phyloP scores from a whole-genome alignment of 495 filamentous ascomycete species.

The Penicillium macrosclerotiorum region DNA sequence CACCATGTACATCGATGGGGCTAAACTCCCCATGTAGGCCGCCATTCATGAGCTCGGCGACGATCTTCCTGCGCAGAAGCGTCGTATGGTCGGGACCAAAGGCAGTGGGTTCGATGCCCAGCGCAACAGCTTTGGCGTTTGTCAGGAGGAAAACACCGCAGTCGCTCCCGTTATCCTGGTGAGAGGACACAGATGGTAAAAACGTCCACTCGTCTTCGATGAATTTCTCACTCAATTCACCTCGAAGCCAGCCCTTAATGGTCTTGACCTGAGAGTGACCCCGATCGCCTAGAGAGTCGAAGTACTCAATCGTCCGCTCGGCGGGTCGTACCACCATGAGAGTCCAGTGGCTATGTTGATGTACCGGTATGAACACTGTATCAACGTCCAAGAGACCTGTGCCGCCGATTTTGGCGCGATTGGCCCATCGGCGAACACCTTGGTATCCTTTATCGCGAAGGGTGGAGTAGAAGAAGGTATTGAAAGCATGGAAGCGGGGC shows the following conservation, averaged over 20 bases:
- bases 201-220: slow-evolving; percentile 61
- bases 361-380: slow-evolving; percentile 62
- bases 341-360: slow-evolving; percentile 53
- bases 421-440: slow-evolving; percentile 51
- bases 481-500: slow-evolving; percentile 69
- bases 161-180: slow-evolving; percentile 70
- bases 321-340: slow-evolving; percentile 67
- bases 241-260: slow-evolving; percentile 55
- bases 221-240: slow-evolving; percentile 56
- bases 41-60: slow-evolving; percentile 66
- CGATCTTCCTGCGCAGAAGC: slow-evolving; percentile 60
- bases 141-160: slow-evolving; percentile 80
- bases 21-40: slow-evolving; percentile 54
- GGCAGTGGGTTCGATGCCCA: slow-evolving; percentile 60
- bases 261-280: slow-evolving; percentile 31
- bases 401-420: slow-evolving; percentile 55
- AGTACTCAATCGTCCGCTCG: slow-evolving; percentile 64
- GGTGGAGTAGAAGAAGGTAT: slow-evolving; percentile 67
- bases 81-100: slow-evolving; percentile 58
- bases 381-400: slow-evolving; percentile 53
- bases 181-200: slow-evolving; percentile 43
- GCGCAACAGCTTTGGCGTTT: slow-evolving; percentile 66
- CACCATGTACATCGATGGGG: slow-evolving; percentile 21
- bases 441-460: slow-evolving; percentile 52
- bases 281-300: slow-evolving; percentile 63